These are phyloP conservation scores for Xylariaceae sp. DNA, from an alignment of 2,329 filamentous ascomycete genomes.

Conservation along the genomic window DNA sequence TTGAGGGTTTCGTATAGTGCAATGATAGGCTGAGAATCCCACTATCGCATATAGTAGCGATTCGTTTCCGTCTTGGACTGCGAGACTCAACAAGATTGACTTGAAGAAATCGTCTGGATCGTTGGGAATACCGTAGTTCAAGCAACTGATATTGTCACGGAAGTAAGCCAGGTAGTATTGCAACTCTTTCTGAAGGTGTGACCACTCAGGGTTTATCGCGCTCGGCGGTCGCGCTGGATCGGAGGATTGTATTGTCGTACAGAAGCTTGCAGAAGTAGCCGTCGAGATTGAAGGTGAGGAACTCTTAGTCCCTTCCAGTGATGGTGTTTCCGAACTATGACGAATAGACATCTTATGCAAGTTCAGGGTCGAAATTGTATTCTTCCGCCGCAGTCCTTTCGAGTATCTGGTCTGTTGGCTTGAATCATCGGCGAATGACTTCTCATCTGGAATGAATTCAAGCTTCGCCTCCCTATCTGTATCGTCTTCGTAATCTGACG, in stretches of 20 bases:
- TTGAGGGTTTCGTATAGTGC: constrained; percentile 64
- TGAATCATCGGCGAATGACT: constrained; percentile 40
- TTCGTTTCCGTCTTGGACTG: constrained; percentile 62
- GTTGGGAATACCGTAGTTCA: constrained; percentile 76
- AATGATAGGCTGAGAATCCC: constrained; percentile 84
- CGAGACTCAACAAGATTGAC: constrained; percentile 65
- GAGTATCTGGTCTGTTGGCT: constrained; percentile 18
- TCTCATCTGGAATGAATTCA: constrained; percentile 53
- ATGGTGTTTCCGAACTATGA: constrained; percentile 51
- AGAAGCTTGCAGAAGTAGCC: constrained; percentile 36
- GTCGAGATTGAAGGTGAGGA: constrained; percentile 52
- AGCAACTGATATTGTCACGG: constrained; percentile 69
- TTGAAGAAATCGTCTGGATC: constrained; percentile 72
- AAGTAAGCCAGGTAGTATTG: constrained; percentile 78
- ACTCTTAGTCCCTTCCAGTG: constrained; percentile 47
- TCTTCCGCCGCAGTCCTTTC: constrained; percentile 32
- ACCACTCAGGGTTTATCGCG: constrained; percentile 43
- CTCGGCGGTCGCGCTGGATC: constrained; percentile 27
- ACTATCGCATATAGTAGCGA: constrained; percentile 82
- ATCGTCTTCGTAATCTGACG: constrained; percentile 50
- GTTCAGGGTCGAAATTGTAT: constrained; percentile 36
- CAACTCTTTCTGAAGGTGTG: constrained; percentile 63
- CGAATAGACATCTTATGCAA: constrained; percentile 36
- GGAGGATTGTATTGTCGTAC: constrained; percentile 29
- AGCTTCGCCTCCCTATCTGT: constrained; percentile 41